Evolutionary conservation across 352 stramenopile species (phyloP), one percentile per base, ranked within the genome.

Genomic region (Pythium plurisporium): DNA sequence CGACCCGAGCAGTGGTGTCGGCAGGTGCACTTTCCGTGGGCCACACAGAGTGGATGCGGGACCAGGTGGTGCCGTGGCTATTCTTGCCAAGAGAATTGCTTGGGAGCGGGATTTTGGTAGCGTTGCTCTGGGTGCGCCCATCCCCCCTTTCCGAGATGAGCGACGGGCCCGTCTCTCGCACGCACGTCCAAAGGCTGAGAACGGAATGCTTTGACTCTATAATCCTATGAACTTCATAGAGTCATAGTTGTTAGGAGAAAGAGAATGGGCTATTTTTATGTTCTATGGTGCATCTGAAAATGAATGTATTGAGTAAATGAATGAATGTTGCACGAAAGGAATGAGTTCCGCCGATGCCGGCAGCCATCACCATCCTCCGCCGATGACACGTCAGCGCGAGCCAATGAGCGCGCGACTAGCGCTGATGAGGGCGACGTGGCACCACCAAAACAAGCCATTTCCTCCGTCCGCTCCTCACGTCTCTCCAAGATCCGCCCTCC

Each of bases 341-440:
- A 42, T 42, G 9, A 10, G 17, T 54, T 64, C 41, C 47, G 29
- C 34, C n/a, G 41, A n/a, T 58, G 25, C 12, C 30, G 42, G 15
- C 14, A 17, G 45, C 25, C 23, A 47, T 23, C 30, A 47, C 55
- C 34, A 17, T 44, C 49, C 9, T 20, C 5, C 29, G 20, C 22
- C 33, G 59, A 61, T 70, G 63, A 70, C 63, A 65, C 63, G 63
- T 58, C 52, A 40, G 36, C 11, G 22, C 30, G 11, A 51, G 47
- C 63, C 63, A 70, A 70, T 70, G 41, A 66, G 36, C 59, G 23
- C 41, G 29, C 41, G 45, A 9, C 3, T 9, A 50, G 29, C 30
- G 19, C 8, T 14, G 41, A 67, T 26, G 53, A 44, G 5, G 47
- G 55, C 64, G 64, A 71, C 64, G 64, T 71, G 64, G 64, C 64